Base-by-base conservation (phyloP, 164 flowering plant genomes). In the Akebia trifoliata region DNA sequence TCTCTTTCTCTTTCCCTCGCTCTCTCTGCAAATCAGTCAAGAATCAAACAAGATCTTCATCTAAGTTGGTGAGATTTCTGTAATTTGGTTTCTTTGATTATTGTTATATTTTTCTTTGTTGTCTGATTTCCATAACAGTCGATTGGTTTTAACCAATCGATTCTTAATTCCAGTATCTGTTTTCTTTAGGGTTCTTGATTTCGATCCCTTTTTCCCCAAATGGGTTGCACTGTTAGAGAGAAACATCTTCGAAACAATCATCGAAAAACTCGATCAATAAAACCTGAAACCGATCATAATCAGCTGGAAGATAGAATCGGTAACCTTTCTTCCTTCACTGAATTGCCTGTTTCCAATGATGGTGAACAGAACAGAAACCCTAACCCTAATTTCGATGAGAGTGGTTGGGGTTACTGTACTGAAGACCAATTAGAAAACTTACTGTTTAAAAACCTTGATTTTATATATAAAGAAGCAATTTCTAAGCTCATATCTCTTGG, bases 401-500 rank as follows among this genome's bases (percentile, higher is more conserved):
- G 67, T 47, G 84, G 84, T n/a, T 90, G 88, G 93, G 93, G 88
- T 17, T 80, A 80, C 72, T 86, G 93, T 61, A 87, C 89, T 24
- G 96, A 90, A 57, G 96, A 84, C 10, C 85, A 90, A 57, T 65
- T 94, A 30, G 91, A 84, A 58, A 91, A 78, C 24, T 70, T 83
- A 37, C 54, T 94, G 65, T 56, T 82, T 61, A 83, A 78, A 46
- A 80, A 85, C 37, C 59, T 94, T 52, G 95, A 86, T 30, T 70
- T 67, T 43, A 48, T 90, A 60, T 90, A 81, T 60, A 78, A 66
- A 26, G 91, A 94, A 64, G 95, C 91, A 10, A 62, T 90, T 0
- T 37, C 76, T 3, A 80, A 76, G 81, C 78, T 94, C 20, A 73
- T 83, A 0, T 62, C 63, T 0, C 66, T 85, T 54, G 95, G 97